A percentile compares a stretch with the other conserved stretches of the same genome.
Evolutionary conservation across 2,329 filamentous ascomycete genomes (phyloP).

Genomic region (Myriosclerotinia scirpicola): DNA sequence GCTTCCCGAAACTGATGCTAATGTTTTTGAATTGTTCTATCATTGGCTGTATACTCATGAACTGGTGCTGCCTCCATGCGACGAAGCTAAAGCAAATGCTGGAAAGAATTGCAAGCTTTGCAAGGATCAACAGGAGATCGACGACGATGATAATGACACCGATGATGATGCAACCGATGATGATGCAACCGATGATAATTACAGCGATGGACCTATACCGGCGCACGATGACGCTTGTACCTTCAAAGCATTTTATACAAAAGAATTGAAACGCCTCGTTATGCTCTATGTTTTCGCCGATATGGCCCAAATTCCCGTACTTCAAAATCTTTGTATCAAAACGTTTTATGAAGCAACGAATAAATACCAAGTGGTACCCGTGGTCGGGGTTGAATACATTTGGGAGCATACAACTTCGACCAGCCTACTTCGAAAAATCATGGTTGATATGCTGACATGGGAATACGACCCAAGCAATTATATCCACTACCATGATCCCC

Average conservation of each 20-base stretch:
- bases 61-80: background rate
- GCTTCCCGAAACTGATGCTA: slow-evolving; percentile 13
- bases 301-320: background rate
- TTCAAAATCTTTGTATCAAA: slow-evolving; percentile 22
- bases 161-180: too few relatives aligned
- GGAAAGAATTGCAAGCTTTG: background rate
- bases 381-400: background rate
- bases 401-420: slow-evolving; percentile 17
- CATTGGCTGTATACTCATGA: slow-evolving; percentile 28
- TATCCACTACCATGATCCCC: too few relatives aligned
- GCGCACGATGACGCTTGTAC: background rate
- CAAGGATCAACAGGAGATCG: too few relatives aligned
- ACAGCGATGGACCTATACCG: background rate
- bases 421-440: slow-evolving; percentile 12
- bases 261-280: background rate
- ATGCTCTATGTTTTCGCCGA: slow-evolving; percentile 26
- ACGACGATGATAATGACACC: background rate
- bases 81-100: background rate
- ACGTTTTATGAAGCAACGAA: background rate
- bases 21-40: slow-evolving; percentile 26
- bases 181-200: too few relatives aligned
- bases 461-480: background rate
- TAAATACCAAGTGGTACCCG: background rate
- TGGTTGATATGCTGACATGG: slow-evolving; percentile 25
- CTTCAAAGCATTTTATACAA: background rate